phyloP scores from a whole-genome alignment of 805 yeast species.

The Soucietia sequanensis region DNA sequence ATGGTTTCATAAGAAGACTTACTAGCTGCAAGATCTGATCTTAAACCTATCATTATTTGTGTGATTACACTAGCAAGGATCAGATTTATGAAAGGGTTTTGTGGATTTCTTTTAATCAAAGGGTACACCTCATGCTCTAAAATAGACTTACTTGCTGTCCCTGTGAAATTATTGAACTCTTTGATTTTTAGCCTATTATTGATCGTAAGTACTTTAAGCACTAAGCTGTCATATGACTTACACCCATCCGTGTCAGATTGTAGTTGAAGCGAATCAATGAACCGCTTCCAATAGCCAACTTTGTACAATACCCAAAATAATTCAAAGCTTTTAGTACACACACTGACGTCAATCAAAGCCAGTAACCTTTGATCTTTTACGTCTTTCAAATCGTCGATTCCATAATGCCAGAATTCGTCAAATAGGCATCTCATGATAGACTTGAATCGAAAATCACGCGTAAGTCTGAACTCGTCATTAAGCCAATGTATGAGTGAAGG shows the following conservation, averaged over 20 bases:
- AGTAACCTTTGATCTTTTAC: constrained; percentile 10
- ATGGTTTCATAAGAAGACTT: too few relatives aligned
- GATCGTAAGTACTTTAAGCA: constrained; percentile 21
- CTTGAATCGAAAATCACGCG: neutral
- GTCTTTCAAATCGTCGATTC: constrained; percentile 8
- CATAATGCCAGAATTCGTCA: constrained; percentile 22
- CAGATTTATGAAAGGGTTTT: constrained; percentile 13
- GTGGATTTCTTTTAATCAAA: constrained; percentile 8
- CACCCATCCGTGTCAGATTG: constrained; percentile 6
- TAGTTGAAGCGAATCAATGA: constrained; percentile 13
- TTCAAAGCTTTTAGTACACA: constrained; percentile 4
- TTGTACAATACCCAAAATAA: constrained; percentile 27
- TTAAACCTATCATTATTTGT: too few relatives aligned
- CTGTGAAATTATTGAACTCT: too few relatives aligned
- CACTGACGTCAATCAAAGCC: constrained; percentile 12
- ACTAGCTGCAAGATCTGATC: too few relatives aligned
- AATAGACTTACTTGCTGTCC: constrained; percentile 1
- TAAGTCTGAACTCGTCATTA: constrained; percentile 19
- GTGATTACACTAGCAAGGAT: constrained; percentile 3
- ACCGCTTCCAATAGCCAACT: constrained; percentile 29
- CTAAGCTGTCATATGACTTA: constrained; percentile 17
- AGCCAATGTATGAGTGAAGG: constrained; percentile 41
- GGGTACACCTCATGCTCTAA: neutral
- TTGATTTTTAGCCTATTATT: constrained; percentile 19
- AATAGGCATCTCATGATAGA: constrained; percentile 16